Base-by-base conservation (phyloP, 805 yeast genomes). In the Suhomyces prunicola region DNA sequence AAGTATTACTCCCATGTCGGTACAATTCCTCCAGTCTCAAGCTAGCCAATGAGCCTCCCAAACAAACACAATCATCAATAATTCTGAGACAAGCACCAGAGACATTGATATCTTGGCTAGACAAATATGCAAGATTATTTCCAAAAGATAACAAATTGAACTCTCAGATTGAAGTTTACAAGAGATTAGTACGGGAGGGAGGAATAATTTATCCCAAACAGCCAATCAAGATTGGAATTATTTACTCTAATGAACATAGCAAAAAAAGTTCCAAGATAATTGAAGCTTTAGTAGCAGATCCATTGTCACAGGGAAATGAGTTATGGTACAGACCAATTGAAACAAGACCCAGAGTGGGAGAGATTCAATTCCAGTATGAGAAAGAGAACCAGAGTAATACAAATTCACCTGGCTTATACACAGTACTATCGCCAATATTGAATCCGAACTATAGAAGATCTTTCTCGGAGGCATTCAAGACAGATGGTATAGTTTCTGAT, bases 231-330 rank as follows among this genome's bases (percentile, higher is more conserved):
- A 63, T 74, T 12, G 80, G 78, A 0, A 44, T 75, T 2, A 50
- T 70, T 1, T 74, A 74, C 55, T 70, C 67, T 35, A 64, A 65
- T 50, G 66, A 63, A 7, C 26, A 26, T 6, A 51, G 56, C 6
- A 54, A 58, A 13, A 27, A 42, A 7, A 48, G 58, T 2, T 67
- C 76, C n/a, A 71, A 62, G 48, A 35, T 75, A n/a, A 42, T 75
- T 5, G 76, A 73, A 39, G 53, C 68, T 2, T 55, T 75, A 9
- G 61, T 75, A 40, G 73, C 79, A 1, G 79, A 75, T 52, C 80
- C 80, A 5, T 62, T 75, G 48, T 65, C 79, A 12, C 60, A 57
- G 10, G 59, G 58, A 10, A 72, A 69, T 53, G 53, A 60, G 22
- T n/a, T 33, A 12, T 72, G 78, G 78, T 70, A 67, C 24, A 47